Evolutionary conservation across 179 eudicot genomes (phyloP), one percentile per base, ranked within the genome.

Genomic region (Beta macrorhiza): DNA sequence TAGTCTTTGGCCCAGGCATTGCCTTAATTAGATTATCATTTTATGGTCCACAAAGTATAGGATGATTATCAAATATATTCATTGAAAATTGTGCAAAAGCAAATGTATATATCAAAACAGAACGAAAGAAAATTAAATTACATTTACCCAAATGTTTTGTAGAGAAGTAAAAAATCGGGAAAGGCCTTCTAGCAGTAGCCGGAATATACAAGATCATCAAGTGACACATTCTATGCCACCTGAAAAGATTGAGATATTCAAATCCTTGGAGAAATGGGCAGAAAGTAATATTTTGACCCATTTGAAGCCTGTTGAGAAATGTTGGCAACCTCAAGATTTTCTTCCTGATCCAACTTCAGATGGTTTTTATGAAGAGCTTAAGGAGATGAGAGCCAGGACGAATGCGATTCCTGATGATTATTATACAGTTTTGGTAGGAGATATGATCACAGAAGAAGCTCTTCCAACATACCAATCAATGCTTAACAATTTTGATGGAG

Each of bases 381-480:
- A 75, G 75, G 91, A 86, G 58, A 72, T 88, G 5, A 69, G 87
- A 37, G 88, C 79, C 29, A 81, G 89, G 63, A 67, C 89, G 20
- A 86, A 86, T 80, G 91, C 81, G 70, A 25, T 88, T 32, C 91
- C 91, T 0, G 89, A 88, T 65, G 91, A 87, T 16, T 81, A 84
- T 76, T 85, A 78, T 74, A 86, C 86, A 29, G 89, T 85, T 16
- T 83, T 88, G 83, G 91, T 84, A 16, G 89, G 90, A 20, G 61
- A 84, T 61, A 81, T 84, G 86, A 81, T 84, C 44, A 81, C 84
- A 29, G 84, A 84, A 71, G 84, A 84, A 81, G 86, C 84, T n/a
- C 84, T 81, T 57, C 84, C 84, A 29, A 84, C 84, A 57, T 81
- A 84, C 61, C 87, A 84, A 59, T 67, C 86, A 19, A 77, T 84